These are phyloP conservation scores for Talinum fruticosum DNA, from an alignment of 148 eudicot species.

Conservation along the genomic window DNA sequence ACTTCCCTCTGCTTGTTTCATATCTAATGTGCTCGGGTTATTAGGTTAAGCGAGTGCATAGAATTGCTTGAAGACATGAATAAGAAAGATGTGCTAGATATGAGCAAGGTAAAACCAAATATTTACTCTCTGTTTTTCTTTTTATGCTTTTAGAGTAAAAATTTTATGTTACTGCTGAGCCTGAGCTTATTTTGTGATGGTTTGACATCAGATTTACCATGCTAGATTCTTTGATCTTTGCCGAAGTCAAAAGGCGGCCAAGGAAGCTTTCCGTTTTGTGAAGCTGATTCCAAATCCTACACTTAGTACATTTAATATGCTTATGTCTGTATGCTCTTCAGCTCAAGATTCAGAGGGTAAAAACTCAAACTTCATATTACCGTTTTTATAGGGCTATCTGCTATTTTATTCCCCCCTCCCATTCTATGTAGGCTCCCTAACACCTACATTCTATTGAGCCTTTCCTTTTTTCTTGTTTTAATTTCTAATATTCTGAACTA, in stretches of 20 bases:
- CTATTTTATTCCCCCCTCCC: not conserved
- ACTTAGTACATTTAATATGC: conserved; percentile 94
- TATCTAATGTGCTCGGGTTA: conserved; percentile 10
- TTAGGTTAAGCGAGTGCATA: conserved; percentile 74
- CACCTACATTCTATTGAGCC: not conserved
- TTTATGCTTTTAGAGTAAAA: not conserved
- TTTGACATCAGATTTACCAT: conserved; percentile 74
- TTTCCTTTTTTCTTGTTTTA: not conserved
- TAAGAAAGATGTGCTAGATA: conserved; percentile 63
- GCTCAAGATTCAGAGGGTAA: conserved; percentile 84
- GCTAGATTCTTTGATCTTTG: conserved; percentile 60
- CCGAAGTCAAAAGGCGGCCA: conserved; percentile 74
- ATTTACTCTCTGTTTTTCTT: not conserved
- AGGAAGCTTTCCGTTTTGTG: conserved; percentile 81
- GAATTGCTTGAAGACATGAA: conserved; percentile 85
- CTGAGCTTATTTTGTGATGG: conserved; percentile 13
- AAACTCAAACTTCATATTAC: not conserved
- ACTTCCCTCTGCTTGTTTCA: not conserved
- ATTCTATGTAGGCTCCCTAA: not conserved
- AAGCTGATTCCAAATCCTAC: conserved; percentile 86
- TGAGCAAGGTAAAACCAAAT: conserved; percentile 59
- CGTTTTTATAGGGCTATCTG: not conserved
- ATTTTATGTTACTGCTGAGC: not conserved
- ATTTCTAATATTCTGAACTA: not conserved
- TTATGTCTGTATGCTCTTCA: conserved; percentile 89